Conservation (phyloP, 306 rosid species). For the Cucurbita moschata region DNA sequence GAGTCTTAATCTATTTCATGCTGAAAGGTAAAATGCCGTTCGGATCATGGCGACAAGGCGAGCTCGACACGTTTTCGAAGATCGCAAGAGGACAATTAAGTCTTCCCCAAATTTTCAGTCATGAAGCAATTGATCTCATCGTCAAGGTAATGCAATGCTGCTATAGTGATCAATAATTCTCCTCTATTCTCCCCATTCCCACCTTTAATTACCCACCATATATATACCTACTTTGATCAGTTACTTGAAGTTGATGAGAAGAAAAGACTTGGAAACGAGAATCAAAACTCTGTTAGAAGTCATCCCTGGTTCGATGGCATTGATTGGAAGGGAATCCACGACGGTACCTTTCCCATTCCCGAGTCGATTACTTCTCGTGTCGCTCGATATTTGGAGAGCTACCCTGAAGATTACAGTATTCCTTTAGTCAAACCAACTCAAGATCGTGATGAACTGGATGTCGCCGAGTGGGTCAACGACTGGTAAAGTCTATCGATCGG, state of each 20-base stretch:
- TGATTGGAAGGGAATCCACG: constrained; percentile 60
- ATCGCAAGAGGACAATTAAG: constrained; percentile 71
- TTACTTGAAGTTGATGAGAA: constrained; percentile 79
- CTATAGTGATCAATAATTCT: not conserved
- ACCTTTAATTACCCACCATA: not conserved
- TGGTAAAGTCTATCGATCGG: constrained; percentile 42
- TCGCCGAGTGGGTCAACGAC: constrained; percentile 80
- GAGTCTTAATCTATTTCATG: constrained; percentile 78
- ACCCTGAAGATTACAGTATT: constrained; percentile 33
- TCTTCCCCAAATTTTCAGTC: constrained; percentile 65
- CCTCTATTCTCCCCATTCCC: not conserved
- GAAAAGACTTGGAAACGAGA: constrained; percentile 70
- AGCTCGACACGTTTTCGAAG: constrained; percentile 73
- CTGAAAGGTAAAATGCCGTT: constrained; percentile 79
- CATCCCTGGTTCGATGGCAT: constrained; percentile 84
- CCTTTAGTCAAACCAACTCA: constrained; percentile 31
- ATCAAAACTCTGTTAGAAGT: constrained; percentile 43
- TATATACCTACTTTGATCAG: constrained; percentile 19
- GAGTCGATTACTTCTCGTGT: constrained; percentile 50
- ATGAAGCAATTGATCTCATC: constrained; percentile 68
- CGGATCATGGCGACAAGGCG: constrained; percentile 92
- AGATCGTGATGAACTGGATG: constrained; percentile 30
- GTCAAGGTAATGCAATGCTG: constrained; percentile 42
- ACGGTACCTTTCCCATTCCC: constrained; percentile 47
- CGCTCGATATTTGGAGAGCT: constrained; percentile 45